A percentile compares a stretch with the other conserved stretches of the same genome.
phyloP scores from a whole-genome alignment of 1,284 basidiomycete species.

The Irpex sp. region DNA sequence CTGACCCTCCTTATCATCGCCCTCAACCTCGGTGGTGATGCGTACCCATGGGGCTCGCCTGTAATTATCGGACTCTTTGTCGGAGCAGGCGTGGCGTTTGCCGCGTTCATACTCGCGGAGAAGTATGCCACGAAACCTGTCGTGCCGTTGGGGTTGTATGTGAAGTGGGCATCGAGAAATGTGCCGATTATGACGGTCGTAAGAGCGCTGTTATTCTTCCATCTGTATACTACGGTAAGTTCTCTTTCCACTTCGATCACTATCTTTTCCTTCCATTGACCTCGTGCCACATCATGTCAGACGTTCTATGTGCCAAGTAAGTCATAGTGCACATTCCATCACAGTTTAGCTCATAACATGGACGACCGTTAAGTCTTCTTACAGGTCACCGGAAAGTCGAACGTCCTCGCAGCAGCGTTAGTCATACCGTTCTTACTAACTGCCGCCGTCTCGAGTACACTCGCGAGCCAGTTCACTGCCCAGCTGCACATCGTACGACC shows the following conservation, averaged over 20 bases:
- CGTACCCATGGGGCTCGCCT: conserved; percentile 27
- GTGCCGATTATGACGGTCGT: conserved; percentile 29
- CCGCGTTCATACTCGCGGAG: conserved; percentile 27
- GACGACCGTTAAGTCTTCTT: conserved; percentile 28
- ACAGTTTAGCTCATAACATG: background rate
- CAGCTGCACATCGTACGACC: conserved; percentile 20
- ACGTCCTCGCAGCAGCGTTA: conserved; percentile 26
- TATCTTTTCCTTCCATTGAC: no score
- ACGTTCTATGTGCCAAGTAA: conserved; percentile 32
- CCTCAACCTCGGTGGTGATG: conserved; percentile 31
- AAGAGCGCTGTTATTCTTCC: conserved; percentile 29
- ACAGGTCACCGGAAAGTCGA: conserved; percentile 28
- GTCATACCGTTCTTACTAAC: conserved; percentile 29
- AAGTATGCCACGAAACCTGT: conserved; percentile 25
- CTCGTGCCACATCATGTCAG: conserved; percentile 10
- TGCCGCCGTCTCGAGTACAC: conserved; percentile 25
- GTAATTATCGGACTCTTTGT: conserved; percentile 27
- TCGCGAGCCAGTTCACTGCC: conserved; percentile 18
- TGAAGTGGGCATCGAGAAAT: conserved; percentile 30
- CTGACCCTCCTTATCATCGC: conserved; percentile 28
- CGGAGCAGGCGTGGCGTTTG: conserved; percentile 22
- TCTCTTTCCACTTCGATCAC: background rate
- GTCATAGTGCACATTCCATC: conserved; percentile 1
- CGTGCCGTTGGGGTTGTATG: conserved; percentile 26
- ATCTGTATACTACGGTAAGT: conserved; percentile 28